Evolutionary conservation across 2,329 filamentous ascomycete genomes (phyloP).

Genomic region (Epichloe glyceriae): DNA sequence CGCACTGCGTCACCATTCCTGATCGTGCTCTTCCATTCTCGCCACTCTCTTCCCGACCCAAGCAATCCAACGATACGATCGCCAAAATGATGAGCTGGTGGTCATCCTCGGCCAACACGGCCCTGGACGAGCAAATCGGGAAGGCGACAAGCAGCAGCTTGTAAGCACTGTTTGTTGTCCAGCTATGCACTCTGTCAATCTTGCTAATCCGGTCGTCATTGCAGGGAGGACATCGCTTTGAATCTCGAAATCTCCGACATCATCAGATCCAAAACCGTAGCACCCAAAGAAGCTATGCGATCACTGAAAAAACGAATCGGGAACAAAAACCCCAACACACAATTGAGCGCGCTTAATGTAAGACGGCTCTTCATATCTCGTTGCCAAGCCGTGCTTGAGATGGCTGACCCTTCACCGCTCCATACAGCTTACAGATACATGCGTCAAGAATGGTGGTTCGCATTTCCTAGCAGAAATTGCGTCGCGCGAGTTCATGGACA

Average conservation of each 20-base stretch:
- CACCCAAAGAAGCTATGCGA: constrained; percentile 96
- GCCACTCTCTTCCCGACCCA: not conserved
- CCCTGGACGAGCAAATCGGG: constrained; percentile 94
- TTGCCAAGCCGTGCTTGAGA: not conserved
- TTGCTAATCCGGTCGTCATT: constrained; percentile 5
- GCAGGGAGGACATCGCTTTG: constrained; percentile 85
- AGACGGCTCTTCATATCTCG: constrained; percentile 8
- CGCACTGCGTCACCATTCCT: not conserved
- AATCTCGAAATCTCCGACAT: constrained; percentile 97
- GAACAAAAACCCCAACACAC: constrained; percentile 95
- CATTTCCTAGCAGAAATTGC: constrained; percentile 95
- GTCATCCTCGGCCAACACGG: constrained; percentile 82
- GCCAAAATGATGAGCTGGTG: constrained; percentile 74
- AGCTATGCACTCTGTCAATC: not conserved
- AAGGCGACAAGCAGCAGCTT: constrained; percentile 88
- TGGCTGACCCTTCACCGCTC: not conserved
- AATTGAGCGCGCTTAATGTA: constrained; percentile 88
- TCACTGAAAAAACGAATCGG: constrained; percentile 87
- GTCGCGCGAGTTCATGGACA: constrained; percentile 97
- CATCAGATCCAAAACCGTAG: constrained; percentile 93
- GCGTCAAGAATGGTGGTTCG: constrained; percentile 92
- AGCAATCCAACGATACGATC: not conserved
- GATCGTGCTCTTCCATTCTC: not conserved
- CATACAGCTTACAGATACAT: constrained; percentile 83
- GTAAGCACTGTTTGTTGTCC: constrained; percentile 34